These are phyloP conservation scores for Boletus rubescentipes DNA, from an alignment of 768 basidiomycete species.

Conservation along the genomic window DNA sequence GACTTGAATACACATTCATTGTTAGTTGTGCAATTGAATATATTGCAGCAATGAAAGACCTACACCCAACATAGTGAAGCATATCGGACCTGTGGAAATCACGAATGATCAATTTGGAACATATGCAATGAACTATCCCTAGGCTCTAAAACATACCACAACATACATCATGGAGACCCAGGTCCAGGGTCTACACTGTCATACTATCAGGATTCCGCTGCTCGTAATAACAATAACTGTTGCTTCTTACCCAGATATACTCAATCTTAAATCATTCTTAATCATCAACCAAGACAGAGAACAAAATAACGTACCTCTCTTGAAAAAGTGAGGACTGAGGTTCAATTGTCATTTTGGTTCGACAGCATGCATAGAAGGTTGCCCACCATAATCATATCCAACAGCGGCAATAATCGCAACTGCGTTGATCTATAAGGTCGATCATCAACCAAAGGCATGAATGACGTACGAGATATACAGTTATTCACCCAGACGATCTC, in stretches of 20 bases:
- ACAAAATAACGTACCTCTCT: not conserved
- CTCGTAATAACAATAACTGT: no score
- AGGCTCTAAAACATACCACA: not conserved
- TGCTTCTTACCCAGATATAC: conserved; percentile 17
- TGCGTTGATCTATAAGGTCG: not conserved
- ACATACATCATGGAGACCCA: conserved; percentile 11
- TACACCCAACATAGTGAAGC: no score
- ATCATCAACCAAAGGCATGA: not conserved
- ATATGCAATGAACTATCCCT: no score
- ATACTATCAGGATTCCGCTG: not conserved
- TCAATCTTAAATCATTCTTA: conserved; percentile 16
- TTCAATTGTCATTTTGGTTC: not conserved
- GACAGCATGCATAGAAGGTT: not conserved
- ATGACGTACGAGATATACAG: not conserved
- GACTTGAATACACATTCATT: no score
- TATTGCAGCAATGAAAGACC: no score
- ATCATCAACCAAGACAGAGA: not conserved
- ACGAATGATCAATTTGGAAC: not conserved
- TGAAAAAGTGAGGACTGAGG: conserved; percentile 7
- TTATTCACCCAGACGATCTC: not conserved
- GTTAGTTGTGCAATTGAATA: no score
- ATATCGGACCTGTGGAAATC: conserved; percentile 3
- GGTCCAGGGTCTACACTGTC: conserved; percentile 6
- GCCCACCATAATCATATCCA: conserved; percentile 9
- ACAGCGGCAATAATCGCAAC: not conserved